phyloP scores from a whole-genome alignment of 1,139 yeast species.

The Ashbya aceris region DNA sequence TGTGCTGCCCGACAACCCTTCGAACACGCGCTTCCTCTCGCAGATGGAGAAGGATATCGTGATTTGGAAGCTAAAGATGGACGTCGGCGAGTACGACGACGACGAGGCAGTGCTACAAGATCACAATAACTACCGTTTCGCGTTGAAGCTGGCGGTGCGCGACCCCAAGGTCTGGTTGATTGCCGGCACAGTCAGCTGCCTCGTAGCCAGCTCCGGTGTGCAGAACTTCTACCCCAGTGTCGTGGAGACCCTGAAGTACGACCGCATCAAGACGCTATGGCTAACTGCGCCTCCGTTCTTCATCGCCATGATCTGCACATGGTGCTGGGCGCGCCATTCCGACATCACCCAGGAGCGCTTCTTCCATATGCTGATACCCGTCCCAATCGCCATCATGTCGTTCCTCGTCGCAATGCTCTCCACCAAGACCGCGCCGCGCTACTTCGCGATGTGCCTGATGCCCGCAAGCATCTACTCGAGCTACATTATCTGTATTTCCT shows the following conservation, averaged over 20 bases:
- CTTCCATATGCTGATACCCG: conserved; percentile 42
- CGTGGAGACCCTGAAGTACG: conserved; percentile 45
- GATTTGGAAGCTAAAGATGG: conserved; percentile 42
- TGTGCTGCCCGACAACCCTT: conserved; percentile 43
- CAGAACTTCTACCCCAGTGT: conserved; percentile 56
- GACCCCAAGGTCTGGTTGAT: conserved; percentile 42
- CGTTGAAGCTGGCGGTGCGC: conserved; percentile 35
- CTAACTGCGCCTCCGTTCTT: conserved; percentile 55
- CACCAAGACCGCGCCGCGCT: conserved; percentile 48
- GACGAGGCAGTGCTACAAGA: conserved; percentile 32
- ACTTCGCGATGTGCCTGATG: conserved; percentile 55
- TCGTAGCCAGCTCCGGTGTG: conserved; percentile 50
- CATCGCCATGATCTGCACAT: conserved; percentile 45
- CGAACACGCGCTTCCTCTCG: conserved; percentile 43
- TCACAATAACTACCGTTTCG: conserved; percentile 32
- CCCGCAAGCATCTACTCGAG: conserved; percentile 50
- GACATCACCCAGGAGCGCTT: conserved; percentile 50
- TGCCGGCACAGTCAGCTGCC: conserved; percentile 39
- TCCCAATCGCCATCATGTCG: conserved; percentile 37
- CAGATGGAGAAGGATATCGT: conserved; percentile 41
- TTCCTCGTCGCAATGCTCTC: conserved; percentile 49
- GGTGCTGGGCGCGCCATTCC: conserved; percentile 48
- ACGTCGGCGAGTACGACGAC: conserved; percentile 35
- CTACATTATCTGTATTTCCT: conserved; percentile 45
- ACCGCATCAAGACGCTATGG: conserved; percentile 41